Conservation (phyloP, 495 filamentous ascomycete species). For the Glonium stellatum region DNA sequence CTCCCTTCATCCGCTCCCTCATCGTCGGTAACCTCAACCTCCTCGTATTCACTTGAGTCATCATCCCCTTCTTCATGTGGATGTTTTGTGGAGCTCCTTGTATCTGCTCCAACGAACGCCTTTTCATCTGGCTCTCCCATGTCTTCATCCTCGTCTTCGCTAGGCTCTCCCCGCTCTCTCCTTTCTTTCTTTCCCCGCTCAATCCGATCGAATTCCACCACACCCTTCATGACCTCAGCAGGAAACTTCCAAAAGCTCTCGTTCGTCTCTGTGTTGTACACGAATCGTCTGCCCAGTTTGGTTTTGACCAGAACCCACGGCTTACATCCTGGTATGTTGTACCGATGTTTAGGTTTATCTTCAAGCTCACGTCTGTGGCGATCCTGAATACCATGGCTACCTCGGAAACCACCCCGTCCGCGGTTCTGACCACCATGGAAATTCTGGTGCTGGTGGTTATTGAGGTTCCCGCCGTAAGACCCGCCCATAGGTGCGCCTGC, state of each 20-base stretch:
- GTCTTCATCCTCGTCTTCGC: constrained; percentile 22
- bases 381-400: constrained; percentile 38
- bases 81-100: constrained; percentile 21
- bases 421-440: constrained; percentile 5
- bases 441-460: not conserved
- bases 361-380: constrained; percentile 52
- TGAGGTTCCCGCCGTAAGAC: not conserved
- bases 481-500: not conserved
- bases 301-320: constrained; percentile 95
- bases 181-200: constrained; percentile 47
- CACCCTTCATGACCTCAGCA: constrained; percentile 69
- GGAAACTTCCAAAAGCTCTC: constrained; percentile 93
- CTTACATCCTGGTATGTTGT: constrained; percentile 67
- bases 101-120: constrained; percentile 39
- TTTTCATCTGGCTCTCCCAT: constrained; percentile 41
- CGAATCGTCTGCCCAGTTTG: constrained; percentile 79
- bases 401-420: constrained; percentile 18
- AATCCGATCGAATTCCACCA: constrained; percentile 60
- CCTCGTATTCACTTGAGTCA: constrained; percentile 63
- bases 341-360: constrained; percentile 77
- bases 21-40: constrained; percentile 71
- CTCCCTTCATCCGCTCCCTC: constrained; percentile 45
- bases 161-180: constrained; percentile 34
- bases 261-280: constrained; percentile 73
- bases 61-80: constrained; percentile 39